phyloP scores from a whole-genome alignment of 2,329 filamentous ascomycete species.

The Alternaria burnsii region DNA sequence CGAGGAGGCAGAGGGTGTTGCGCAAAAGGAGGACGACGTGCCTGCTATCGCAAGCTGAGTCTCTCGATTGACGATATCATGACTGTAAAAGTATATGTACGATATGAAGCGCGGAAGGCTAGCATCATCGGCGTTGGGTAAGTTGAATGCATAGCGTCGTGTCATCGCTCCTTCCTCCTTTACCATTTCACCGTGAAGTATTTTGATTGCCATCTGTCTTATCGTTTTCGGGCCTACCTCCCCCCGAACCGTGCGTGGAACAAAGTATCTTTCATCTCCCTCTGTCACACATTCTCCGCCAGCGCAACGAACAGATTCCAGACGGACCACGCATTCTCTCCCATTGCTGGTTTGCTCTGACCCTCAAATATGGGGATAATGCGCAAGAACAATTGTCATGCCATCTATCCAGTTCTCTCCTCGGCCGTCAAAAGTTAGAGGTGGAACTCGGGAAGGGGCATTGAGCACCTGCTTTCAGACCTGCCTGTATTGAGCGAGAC shows the following conservation, averaged over 20 bases:
- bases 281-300: conserved; percentile 17
- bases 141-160: conserved; percentile 23
- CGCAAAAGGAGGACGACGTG: conserved; percentile 29
- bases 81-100: conserved; percentile 26
- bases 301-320: conserved; percentile 45
- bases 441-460: conserved; percentile 23
- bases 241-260: not conserved
- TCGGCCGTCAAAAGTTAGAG: not conserved
- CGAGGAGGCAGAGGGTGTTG: conserved; percentile 29
- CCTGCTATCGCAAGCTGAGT: conserved; percentile 18
- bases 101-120: conserved; percentile 17
- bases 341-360: conserved; percentile 37
- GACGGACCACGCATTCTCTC: conserved; percentile 27
- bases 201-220: not conserved
- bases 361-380: conserved; percentile 11
- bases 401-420: conserved; percentile 14
- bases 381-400: conserved; percentile 37
- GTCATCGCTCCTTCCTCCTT: conserved; percentile 10
- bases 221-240: not conserved
- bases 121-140: conserved; percentile 26
- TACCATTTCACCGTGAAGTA: not conserved
- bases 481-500: conserved; percentile 42
- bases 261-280: not conserved
- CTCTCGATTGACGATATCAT: not conserved
- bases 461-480: conserved; percentile 43